phyloP scores from a whole-genome alignment of 306 rosid genomes.

The Rosa lucieae region DNA sequence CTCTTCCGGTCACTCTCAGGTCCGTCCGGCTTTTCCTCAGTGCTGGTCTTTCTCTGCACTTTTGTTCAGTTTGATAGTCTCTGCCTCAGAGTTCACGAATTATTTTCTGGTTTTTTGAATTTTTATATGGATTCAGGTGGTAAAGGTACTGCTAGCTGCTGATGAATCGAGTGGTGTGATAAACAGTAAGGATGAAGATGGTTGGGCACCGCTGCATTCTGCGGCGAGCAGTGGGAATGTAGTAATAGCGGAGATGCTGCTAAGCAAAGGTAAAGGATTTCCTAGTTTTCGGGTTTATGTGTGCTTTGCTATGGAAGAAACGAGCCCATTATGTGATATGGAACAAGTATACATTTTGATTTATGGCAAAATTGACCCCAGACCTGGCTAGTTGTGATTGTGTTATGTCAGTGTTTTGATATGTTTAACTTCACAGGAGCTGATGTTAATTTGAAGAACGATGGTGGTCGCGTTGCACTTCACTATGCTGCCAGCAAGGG shows the following conservation, averaged over 20 bases:
- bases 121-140: constrained; percentile 40
- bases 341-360: not conserved
- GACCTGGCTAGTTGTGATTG: no score
- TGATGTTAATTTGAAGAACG: constrained; percentile 67
- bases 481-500: constrained; percentile 97
- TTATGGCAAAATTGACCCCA: not conserved
- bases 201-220: constrained; percentile 96
- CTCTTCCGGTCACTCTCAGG: constrained; percentile 71
- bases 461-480: constrained; percentile 86
- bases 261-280: constrained; percentile 50
- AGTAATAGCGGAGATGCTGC: constrained; percentile 54
- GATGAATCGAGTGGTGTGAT: constrained; percentile 51
- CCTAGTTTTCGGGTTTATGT: not conserved
- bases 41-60: not conserved
- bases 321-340: not conserved
- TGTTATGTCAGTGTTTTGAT: not conserved
- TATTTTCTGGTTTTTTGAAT: not conserved
- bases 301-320: not conserved
- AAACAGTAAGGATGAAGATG: constrained; percentile 81
- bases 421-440: constrained; percentile 56
- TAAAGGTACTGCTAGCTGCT: constrained; percentile 47
- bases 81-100: not conserved
- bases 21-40: constrained; percentile 18
- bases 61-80: not conserved
- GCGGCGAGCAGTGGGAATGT: constrained; percentile 75